A percentile compares a stretch with the other conserved stretches of the same genome.
These are phyloP conservation scores for Zasmidium angulare DNA, from an alignment of 2,329 filamentous ascomycete species.

Conservation along the genomic window DNA sequence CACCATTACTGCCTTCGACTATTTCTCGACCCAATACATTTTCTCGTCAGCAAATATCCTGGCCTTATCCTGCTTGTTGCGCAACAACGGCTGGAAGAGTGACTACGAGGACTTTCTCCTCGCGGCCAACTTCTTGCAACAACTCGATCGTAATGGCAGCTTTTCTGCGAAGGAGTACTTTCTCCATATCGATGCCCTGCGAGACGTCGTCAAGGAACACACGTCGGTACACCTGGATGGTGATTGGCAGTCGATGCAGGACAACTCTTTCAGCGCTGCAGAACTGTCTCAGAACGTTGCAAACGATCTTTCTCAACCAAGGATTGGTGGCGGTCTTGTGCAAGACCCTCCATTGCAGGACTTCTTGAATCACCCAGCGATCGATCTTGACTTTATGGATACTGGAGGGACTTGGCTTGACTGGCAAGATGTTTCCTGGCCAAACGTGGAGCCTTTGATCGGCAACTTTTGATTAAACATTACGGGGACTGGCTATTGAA, in stretches of 20 bases:
- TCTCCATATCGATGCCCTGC: slow-evolving; percentile 40
- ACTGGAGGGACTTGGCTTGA: slow-evolving; percentile 20
- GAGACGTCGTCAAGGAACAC: slow-evolving; percentile 13
- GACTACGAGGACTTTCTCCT: slow-evolving; percentile 45
- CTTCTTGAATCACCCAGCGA: slow-evolving; percentile 21
- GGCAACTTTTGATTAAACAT: not conserved
- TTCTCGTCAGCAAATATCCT: slow-evolving; percentile 49
- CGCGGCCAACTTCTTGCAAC: slow-evolving; percentile 40
- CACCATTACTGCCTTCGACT: slow-evolving; percentile 49
- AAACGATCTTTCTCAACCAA: not conserved
- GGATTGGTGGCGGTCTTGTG: not conserved
- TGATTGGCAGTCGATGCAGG: not conserved
- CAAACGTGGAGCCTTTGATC: slow-evolving; percentile 9
- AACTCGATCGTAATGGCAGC: slow-evolving; percentile 43
- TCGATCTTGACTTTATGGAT: slow-evolving; percentile 25
- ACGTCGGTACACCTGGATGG: not conserved
- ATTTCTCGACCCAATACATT: slow-evolving; percentile 49
- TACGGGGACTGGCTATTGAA: not conserved
- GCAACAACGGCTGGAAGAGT: slow-evolving; percentile 30
- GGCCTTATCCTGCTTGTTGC: slow-evolving; percentile 44
- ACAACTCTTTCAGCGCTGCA: not conserved
- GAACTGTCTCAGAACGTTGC: not conserved
- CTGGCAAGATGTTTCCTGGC: slow-evolving; percentile 23
- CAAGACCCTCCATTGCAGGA: slow-evolving; percentile 19
- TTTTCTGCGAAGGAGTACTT: slow-evolving; percentile 45